Evolutionary conservation across 495 filamentous ascomycete genomes (phyloP), one percentile per base, ranked within the genome.

Genomic region (Endocarpon pusillum): DNA sequence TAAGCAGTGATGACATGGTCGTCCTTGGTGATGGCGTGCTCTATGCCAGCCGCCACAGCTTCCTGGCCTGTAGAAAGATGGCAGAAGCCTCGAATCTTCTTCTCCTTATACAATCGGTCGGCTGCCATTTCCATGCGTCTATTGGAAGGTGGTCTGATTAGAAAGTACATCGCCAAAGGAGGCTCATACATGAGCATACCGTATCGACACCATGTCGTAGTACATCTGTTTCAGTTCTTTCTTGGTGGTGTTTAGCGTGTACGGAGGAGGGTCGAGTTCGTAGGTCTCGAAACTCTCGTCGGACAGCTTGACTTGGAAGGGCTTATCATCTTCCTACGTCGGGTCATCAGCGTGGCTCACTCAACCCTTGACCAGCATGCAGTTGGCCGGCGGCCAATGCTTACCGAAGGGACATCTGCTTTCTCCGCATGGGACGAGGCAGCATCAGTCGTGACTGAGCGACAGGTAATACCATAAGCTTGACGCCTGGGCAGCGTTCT

Each of bases 111-210:
- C 36, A 96, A 69, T 48, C 84, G 72, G 50, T 96, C 87, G 62
- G 87, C 82, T 42, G 85, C 86, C 89, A 96, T 93, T 57, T 97
- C 89, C 89, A 97, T 93, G 51, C 91, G 91, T 55, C 89, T 94
- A 35, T 33, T 35, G 20, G 11, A 19, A 11, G 8, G 29, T 24
- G 17, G n/a, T 40, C 12, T 10, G 21, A 11, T 43, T 39, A 19
- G 10, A 33, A 24, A 27, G 19, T 38, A 17, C 40, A 28, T 31
- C 19, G 27, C 36, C 14, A 25, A 33, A 39, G 0, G 15, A 35
- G 35, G 32, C 9, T 35, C 14, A 14, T 35, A 25, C 33, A 33
- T 31, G 10, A 19, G 21, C 67, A 51, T 79, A 93, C 86, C 86
- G 67, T 46, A 86, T 74, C 32, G 73, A 62, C 22, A 96, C 89